These are phyloP conservation scores for Saturnispora halmiae DNA, from an alignment of 805 yeast species.

Conservation along the genomic window DNA sequence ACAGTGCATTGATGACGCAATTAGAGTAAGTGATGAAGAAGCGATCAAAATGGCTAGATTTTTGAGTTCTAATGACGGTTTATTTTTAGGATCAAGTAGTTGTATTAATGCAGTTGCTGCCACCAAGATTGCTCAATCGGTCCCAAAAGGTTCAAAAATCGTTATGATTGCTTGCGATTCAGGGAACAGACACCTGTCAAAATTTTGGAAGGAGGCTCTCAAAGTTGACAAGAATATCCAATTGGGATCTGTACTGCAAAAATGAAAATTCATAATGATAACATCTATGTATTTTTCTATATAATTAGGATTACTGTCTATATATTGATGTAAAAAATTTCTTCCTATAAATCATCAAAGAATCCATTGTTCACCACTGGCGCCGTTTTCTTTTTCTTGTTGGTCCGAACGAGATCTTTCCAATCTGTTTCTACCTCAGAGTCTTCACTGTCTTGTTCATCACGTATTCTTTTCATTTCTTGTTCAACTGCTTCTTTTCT, in stretches of 20 bases:
- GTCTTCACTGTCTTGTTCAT: slow-evolving; percentile 33
- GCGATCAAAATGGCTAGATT: slow-evolving; percentile 85
- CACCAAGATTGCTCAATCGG: slow-evolving; percentile 40
- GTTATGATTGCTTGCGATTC: slow-evolving; percentile 89
- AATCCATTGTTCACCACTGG: slow-evolving; percentile 45
- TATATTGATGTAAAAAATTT: too few species aligned
- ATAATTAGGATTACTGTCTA: too few species aligned
- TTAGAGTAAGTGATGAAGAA: slow-evolving; percentile 69
- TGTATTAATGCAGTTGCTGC: slow-evolving; percentile 94
- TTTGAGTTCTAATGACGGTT: slow-evolving; percentile 73
- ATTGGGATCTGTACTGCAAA: slow-evolving; percentile 31
- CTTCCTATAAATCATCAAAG: slow-evolving; percentile 46
- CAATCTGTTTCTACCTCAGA: slow-evolving; percentile 59
- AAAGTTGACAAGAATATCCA: slow-evolving; percentile 30
- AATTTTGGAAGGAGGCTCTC: slow-evolving; percentile 77
- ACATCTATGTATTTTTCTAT: too few species aligned
- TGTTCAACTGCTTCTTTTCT: slow-evolving; percentile 61
- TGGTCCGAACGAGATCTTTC: slow-evolving; percentile 70
- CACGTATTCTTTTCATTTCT: slow-evolving; percentile 34
- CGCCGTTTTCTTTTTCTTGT: slow-evolving; percentile 46
- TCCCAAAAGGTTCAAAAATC: slow-evolving; percentile 54
- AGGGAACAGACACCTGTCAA: slow-evolving; percentile 82
- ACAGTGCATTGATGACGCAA: slow-evolving; percentile 61
- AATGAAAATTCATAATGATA: too few species aligned
- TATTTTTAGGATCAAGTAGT: slow-evolving; percentile 88